Evolutionary conservation across 768 basidiomycete genomes (phyloP).

Genomic region (Galerina sulciceps): DNA sequence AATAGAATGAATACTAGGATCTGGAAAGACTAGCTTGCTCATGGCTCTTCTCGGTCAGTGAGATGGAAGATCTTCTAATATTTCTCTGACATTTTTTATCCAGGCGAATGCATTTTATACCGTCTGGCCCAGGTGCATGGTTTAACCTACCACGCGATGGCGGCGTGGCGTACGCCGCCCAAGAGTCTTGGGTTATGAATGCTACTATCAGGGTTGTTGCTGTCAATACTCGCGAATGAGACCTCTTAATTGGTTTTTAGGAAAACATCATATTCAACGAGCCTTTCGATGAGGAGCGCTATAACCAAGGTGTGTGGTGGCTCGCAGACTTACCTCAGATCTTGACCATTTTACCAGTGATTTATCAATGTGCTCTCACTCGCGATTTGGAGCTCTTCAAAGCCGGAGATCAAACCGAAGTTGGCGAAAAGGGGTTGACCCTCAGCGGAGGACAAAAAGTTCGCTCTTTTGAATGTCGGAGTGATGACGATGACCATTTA

Average conservation of each 20-base stretch:
- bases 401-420: slow-evolving; percentile 68
- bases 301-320: slow-evolving; percentile 46
- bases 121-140: slow-evolving; percentile 54
- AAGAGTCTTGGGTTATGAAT: slow-evolving; percentile 83
- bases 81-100: neutral
- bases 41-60: slow-evolving; percentile 66
- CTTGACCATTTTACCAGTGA: slow-evolving; percentile 32
- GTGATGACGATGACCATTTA: too few relatives aligned
- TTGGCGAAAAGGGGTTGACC: slow-evolving; percentile 68
- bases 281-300: slow-evolving; percentile 70
- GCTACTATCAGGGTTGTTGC: slow-evolving; percentile 62
- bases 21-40: slow-evolving; percentile 65
- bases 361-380: slow-evolving; percentile 74
- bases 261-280: slow-evolving; percentile 83
- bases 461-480: slow-evolving; percentile 11
- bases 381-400: slow-evolving; percentile 69
- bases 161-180: slow-evolving; percentile 77
- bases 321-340: too few relatives aligned
- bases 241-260: neutral
- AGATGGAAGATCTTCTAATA: neutral
- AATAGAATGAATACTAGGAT: slow-evolving; percentile 3
- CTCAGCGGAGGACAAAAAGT: slow-evolving; percentile 48
- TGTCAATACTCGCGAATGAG: neutral
- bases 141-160: slow-evolving; percentile 65
- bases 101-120: slow-evolving; percentile 70